A percentile compares a stretch with the other conserved stretches of the same genome.
Evolutionary conservation across 768 basidiomycete genomes (phyloP).

Genomic region (Russula earlei): DNA sequence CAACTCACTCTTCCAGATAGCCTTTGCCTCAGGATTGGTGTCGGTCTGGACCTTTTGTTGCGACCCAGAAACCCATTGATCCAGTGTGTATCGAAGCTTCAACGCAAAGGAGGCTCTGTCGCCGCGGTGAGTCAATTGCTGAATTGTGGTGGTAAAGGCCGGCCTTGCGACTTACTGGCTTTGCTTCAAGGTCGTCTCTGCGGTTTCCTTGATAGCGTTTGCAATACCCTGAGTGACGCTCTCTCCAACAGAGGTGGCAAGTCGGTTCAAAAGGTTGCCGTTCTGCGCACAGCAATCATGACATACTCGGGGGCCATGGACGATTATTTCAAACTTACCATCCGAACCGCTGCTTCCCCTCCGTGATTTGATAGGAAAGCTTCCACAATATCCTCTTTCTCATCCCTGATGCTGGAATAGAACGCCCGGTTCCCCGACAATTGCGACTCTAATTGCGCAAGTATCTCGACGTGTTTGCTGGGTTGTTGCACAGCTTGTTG

Average conservation of each 20-base stretch:
- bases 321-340: neutral
- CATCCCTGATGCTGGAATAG: neutral
- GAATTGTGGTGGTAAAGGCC: too few species aligned
- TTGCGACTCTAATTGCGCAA: conserved; percentile 1
- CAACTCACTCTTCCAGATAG: too few species aligned
- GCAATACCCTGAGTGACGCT: neutral
- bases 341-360: neutral
- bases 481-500: conserved; percentile 3
- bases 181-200: neutral
- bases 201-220: neutral
- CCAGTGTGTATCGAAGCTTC: neutral
- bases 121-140: neutral
- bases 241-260: neutral
- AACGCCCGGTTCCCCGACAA: neutral
- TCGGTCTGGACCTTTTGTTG: conserved; percentile 1
- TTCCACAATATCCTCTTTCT: neutral
- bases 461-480: neutral
- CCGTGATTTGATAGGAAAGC: conserved; percentile 1
- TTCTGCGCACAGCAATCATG: neutral
- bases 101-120: neutral
- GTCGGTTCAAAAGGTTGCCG: neutral
- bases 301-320: neutral
- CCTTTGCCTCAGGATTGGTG: neutral
- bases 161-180: neutral
- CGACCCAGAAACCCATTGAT: neutral